These are phyloP conservation scores for Delonix regia DNA, from an alignment of 306 rosid species.

Conservation along the genomic window DNA sequence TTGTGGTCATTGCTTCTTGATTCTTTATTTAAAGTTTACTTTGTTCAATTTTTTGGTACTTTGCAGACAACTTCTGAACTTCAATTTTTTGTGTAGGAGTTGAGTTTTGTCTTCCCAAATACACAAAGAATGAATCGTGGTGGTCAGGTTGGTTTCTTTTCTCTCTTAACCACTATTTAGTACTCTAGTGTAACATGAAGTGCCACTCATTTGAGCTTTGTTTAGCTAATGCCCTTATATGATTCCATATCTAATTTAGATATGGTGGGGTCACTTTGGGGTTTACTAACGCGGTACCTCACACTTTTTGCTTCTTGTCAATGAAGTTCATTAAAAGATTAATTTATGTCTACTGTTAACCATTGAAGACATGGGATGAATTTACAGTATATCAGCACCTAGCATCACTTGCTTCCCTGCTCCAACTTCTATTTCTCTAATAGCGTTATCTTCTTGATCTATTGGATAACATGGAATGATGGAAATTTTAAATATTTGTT, in stretches of 20 bases:
- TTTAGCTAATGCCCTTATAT: background rate
- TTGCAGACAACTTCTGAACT: slow-evolving; percentile 6
- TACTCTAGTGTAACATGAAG: background rate
- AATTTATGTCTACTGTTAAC: background rate
- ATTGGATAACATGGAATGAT: background rate
- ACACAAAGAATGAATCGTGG: slow-evolving; percentile 94
- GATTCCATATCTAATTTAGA: background rate
- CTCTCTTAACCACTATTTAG: background rate
- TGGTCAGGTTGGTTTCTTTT: slow-evolving; percentile 73
- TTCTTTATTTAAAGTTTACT: background rate
- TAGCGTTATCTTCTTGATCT: background rate
- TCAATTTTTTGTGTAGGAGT: slow-evolving; percentile 59
- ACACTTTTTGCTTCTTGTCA: background rate
- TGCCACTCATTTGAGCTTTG: slow-evolving; percentile 11
- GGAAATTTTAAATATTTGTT: background rate
- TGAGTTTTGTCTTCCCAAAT: slow-evolving; percentile 86
- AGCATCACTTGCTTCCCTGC: background rate
- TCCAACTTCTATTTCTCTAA: background rate
- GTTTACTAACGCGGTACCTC: too few species aligned
- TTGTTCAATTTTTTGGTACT: background rate
- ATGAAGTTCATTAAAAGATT: background rate
- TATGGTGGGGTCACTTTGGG: background rate
- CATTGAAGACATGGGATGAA: background rate
- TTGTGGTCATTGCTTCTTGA: background rate
- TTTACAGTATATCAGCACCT: background rate